A percentile compares a stretch with the other conserved stretches of the same genome.
Conservation (phyloP, 2,329 filamentous ascomycete genomes). For the Hymenoscyphus repandus region DNA sequence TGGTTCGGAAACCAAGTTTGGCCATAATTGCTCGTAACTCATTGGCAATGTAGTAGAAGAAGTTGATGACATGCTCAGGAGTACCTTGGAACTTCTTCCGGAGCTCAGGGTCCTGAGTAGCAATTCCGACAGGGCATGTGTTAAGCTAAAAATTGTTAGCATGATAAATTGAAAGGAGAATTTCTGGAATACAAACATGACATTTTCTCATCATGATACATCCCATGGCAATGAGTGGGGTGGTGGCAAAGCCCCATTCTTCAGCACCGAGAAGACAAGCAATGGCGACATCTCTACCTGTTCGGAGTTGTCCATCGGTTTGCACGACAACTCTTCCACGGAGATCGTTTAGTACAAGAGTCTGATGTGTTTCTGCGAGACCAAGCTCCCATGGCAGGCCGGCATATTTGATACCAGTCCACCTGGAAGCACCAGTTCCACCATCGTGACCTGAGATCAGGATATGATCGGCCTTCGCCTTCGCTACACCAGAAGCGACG, state of each 20-base stretch:
- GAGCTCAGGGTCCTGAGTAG: slow-evolving; percentile 90
- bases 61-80: slow-evolving; percentile 96
- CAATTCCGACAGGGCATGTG: slow-evolving; percentile 87
- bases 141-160: slow-evolving; percentile 44
- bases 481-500: slow-evolving; percentile 93
- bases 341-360: slow-evolving; percentile 89
- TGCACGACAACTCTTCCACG: slow-evolving; percentile 94
- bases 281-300: slow-evolving; percentile 88
- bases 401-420: slow-evolving; percentile 98
- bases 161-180: background rate
- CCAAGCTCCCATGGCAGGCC: slow-evolving; percentile 95
- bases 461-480: slow-evolving; percentile 96
- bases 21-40: slow-evolving; percentile 97
- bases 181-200: slow-evolving; percentile 5
- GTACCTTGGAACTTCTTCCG: slow-evolving; percentile 90
- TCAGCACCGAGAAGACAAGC: slow-evolving; percentile 95
- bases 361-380: slow-evolving; percentile 96
- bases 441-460: slow-evolving; percentile 95
- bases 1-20: slow-evolving; percentile 85
- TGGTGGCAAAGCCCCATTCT: slow-evolving; percentile 95
- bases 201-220: slow-evolving; percentile 87
- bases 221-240: slow-evolving; percentile 92
- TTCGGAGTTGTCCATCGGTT: slow-evolving; percentile 90
- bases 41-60: slow-evolving; percentile 88
- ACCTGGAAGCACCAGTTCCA: slow-evolving; percentile 91